These are phyloP conservation scores for Stagonosporopsis chrysanthemi DNA, from an alignment of 2,329 filamentous ascomycete species.

Conservation along the genomic window DNA sequence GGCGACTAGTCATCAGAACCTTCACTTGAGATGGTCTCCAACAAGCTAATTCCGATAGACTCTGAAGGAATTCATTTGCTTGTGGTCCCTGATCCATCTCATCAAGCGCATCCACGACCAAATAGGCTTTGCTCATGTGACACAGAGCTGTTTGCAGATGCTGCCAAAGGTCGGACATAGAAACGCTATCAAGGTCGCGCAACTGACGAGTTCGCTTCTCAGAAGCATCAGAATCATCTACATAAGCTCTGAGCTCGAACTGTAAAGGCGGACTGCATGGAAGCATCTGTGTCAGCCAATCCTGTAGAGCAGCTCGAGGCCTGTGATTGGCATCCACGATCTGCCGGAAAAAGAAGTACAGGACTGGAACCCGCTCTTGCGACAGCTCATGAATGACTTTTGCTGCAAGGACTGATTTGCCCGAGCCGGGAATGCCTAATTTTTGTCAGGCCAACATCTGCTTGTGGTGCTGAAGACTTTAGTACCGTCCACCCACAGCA, in stretches of 20 bases:
- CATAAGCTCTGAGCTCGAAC: conserved; percentile 17
- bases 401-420: not conserved
- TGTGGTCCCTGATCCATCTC: conserved; percentile 55
- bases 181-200: not conserved
- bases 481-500: conserved; percentile 32
- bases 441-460: not conserved
- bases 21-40: conserved; percentile 49
- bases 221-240: not conserved
- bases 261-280: conserved; percentile 37
- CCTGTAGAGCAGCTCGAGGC: conserved; percentile 38
- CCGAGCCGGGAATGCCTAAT: conserved; percentile 42
- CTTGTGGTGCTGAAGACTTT: not conserved
- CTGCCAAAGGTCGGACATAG: conserved; percentile 1
- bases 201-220: not conserved
- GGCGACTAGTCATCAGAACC: conserved; percentile 56
- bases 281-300: conserved; percentile 47
- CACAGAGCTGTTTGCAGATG: not conserved
- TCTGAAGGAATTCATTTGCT: conserved; percentile 39
- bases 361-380: not conserved
- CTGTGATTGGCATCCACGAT: conserved; percentile 45
- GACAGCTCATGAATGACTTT: not conserved
- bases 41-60: conserved; percentile 45
- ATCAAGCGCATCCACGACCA: conserved; percentile 56
- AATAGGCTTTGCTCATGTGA: conserved; percentile 40
- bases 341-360: conserved; percentile 53